Percentiles rank a stretch among this genome's conserved stretches.
phyloP scores from a whole-genome alignment of 176 grass and related monocot genomes.

The Bothriochloa decipiens region DNA sequence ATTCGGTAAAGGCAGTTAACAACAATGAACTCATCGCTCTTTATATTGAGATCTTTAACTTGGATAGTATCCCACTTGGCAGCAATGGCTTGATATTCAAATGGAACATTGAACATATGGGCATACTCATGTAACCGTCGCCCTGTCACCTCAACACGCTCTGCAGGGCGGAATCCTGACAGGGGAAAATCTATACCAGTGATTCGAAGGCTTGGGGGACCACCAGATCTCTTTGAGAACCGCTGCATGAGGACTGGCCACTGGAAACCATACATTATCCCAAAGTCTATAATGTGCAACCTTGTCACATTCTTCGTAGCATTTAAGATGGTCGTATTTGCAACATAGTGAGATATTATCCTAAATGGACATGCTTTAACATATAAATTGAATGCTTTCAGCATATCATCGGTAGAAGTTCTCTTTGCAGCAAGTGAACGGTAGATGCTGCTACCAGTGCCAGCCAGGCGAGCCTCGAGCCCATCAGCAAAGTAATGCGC shows the following conservation, averaged over 20 bases:
- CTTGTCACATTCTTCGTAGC: background rate
- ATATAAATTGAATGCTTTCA: conserved; percentile 38
- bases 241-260: conserved; percentile 45
- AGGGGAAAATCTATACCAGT: conserved; percentile 47
- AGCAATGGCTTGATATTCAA: conserved; percentile 42
- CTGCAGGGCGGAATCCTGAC: conserved; percentile 47
- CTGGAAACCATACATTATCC: conserved; percentile 49
- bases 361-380: conserved; percentile 38
- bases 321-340: conserved; percentile 37
- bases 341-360: conserved; percentile 13
- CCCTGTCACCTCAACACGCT: conserved; percentile 46
- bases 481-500: conserved; percentile 51
- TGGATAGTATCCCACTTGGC: conserved; percentile 51
- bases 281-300: conserved; percentile 47
- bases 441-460: conserved; percentile 44
- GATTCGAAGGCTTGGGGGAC: conserved; percentile 30
- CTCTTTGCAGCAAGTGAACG: conserved; percentile 34
- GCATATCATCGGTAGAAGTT: conserved; percentile 30
- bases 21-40: conserved; percentile 32
- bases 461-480: conserved; percentile 52
- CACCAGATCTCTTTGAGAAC: conserved; percentile 20
- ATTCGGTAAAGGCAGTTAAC: conserved; percentile 50
- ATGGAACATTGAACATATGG: conserved; percentile 38
- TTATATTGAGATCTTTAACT: conserved; percentile 37
- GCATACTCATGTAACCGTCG: conserved; percentile 42